phyloP scores from a whole-genome alignment of 1,139 yeast genomes.

The Hanseniaspora gamundiae region DNA sequence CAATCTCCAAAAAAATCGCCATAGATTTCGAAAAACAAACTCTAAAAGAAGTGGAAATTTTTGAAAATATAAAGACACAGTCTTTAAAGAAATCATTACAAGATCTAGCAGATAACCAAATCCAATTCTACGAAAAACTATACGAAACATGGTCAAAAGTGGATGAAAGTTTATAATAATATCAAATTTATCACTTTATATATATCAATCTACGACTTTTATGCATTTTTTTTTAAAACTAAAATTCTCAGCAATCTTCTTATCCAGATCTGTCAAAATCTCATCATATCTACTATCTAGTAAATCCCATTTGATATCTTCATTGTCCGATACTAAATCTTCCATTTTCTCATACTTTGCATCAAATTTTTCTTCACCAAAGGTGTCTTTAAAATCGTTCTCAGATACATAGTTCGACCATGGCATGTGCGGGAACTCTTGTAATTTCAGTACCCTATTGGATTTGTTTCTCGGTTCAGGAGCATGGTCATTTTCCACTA shows the following conservation, averaged over 20 bases:
- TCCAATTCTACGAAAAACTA: constrained; percentile 57
- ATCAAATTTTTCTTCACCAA: constrained; percentile 28
- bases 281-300: constrained; percentile 17
- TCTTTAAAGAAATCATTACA: constrained; percentile 66
- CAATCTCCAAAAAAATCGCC: constrained; percentile 56
- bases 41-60: constrained; percentile 61
- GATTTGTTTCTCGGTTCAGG: constrained; percentile 72
- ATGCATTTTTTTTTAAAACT: constrained; percentile 4
- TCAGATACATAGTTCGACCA: constrained; percentile 36
- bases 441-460: constrained; percentile 54
- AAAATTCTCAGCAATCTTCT: constrained; percentile 9
- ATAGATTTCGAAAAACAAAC: constrained; percentile 57
- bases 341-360: constrained; percentile 12
- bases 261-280: constrained; percentile 13
- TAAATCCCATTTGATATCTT: constrained; percentile 20
- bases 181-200: constrained; percentile 2
- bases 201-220: constrained; percentile 1
- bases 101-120: constrained; percentile 63
- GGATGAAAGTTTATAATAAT: constrained; percentile 26
- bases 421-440: constrained; percentile 47
- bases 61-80: constrained; percentile 66
- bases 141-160: constrained; percentile 60
- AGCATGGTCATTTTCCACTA: constrained; percentile 61
- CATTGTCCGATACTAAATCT: constrained; percentile 24
- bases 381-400: constrained; percentile 35